Conservation (phyloP, 768 basidiomycete species). For the Strobilomyces dryophilus region DNA sequence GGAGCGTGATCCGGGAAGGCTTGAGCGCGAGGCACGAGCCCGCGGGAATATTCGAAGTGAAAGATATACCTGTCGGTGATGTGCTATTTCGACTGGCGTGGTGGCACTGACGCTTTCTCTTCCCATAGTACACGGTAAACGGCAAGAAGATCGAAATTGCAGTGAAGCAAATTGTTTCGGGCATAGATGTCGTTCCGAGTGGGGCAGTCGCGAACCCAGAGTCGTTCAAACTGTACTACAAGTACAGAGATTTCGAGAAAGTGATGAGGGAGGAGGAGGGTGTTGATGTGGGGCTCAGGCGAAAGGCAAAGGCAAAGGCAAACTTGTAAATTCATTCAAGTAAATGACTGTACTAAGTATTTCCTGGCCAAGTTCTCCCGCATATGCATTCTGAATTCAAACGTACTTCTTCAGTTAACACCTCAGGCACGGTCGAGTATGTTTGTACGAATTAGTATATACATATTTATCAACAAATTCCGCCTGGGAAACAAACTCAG, state of each 20-base stretch:
- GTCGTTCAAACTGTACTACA: conserved; percentile 59
- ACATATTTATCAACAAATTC: no score
- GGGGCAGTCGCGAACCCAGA: conserved; percentile 80
- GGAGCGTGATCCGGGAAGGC: conserved; percentile 49
- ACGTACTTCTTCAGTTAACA: no score
- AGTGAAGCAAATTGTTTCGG: conserved; percentile 73
- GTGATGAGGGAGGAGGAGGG: conserved; percentile 19
- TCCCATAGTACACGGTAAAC: conserved; percentile 63
- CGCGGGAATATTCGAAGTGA: conserved; percentile 55
- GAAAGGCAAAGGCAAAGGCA: conserved; percentile 7
- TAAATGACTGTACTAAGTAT: neutral
- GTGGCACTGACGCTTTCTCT: neutral
- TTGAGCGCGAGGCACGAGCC: conserved; percentile 77
- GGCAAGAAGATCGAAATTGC: conserved; percentile 79
- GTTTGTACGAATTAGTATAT: no score
- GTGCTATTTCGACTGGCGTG: neutral
- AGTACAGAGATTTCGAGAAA: conserved; percentile 49
- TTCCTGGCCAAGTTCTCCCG: no score
- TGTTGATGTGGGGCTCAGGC: neutral
- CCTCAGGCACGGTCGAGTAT: no score
- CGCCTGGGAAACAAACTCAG: no score
- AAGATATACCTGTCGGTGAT: conserved; percentile 62
- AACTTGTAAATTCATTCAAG: no score
- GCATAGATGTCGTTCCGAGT: conserved; percentile 57
- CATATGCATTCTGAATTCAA: no score